phyloP scores from a whole-genome alignment of 345 rosid species.

The Clausena lansium region DNA sequence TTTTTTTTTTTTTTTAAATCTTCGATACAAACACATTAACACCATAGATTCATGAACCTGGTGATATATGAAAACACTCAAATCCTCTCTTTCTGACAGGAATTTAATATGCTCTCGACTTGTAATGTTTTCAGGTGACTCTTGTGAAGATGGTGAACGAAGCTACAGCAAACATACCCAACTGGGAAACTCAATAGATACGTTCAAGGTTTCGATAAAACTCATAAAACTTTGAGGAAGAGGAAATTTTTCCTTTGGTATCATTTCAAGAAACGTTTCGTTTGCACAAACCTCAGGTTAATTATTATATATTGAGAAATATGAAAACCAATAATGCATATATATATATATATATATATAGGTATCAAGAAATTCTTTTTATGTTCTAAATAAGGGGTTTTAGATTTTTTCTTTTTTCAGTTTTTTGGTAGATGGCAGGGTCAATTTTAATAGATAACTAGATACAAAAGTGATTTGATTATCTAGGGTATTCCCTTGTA shows the following conservation, averaged over 20 bases:
- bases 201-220: not conserved
- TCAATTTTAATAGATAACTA: not conserved
- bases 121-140: constrained; percentile 50
- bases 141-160: constrained; percentile 87
- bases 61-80: not conserved
- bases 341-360: not conserved
- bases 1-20: not conserved
- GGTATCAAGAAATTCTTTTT: not conserved
- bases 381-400: not conserved
- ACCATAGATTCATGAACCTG: not conserved
- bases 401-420: not conserved
- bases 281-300: constrained; percentile 5
- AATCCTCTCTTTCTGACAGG: not conserved
- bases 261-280: not conserved
- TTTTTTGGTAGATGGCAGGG: not conserved
- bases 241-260: not conserved
- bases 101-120: not conserved
- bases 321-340: not conserved
- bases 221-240: not conserved
- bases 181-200: constrained; percentile 47
- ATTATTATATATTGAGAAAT: not conserved
- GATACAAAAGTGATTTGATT: not conserved
- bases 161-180: constrained; percentile 72
- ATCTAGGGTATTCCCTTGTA: not conserved
- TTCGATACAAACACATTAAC: not conserved